Percentiles rank a stretch among this genome's conserved stretches.
phyloP scores from a whole-genome alignment of 352 stramenopile genomes.

The Achlya hypogyna region DNA sequence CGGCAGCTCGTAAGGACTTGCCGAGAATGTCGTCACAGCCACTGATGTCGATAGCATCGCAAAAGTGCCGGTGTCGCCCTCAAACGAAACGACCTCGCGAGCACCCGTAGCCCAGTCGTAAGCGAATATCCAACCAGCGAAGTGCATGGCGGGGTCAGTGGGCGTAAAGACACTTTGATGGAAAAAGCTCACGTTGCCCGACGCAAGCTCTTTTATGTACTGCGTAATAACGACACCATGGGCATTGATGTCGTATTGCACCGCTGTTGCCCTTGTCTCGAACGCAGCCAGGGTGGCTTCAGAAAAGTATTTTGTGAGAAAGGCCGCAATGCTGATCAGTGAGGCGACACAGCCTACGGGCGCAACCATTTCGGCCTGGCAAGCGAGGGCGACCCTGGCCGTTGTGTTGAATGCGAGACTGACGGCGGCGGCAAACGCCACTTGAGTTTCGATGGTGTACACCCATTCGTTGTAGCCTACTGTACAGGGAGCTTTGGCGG shows the following conservation, averaged over 20 bases:
- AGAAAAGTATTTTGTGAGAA: neutral
- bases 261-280: neutral
- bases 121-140: neutral
- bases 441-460: neutral
- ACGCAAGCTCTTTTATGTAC: neutral
- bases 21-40: neutral
- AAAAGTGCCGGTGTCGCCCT: neutral
- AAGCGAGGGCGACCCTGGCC: neutral
- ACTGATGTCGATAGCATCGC: neutral
- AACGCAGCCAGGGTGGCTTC: neutral
- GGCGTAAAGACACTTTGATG: neutral
- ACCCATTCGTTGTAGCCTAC: neutral
- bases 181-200: neutral
- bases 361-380: neutral
- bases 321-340: neutral
- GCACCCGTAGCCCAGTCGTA: neutral
- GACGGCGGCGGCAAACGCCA: neutral
- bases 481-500: neutral
- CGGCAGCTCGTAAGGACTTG: neutral
- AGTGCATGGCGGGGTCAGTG: neutral
- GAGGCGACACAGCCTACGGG: neutral
- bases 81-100: neutral
- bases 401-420: neutral
- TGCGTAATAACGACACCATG: neutral
- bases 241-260: neutral